Evolutionary conservation across 306 rosid species (phyloP).

Genomic region (Argentina anserina): DNA sequence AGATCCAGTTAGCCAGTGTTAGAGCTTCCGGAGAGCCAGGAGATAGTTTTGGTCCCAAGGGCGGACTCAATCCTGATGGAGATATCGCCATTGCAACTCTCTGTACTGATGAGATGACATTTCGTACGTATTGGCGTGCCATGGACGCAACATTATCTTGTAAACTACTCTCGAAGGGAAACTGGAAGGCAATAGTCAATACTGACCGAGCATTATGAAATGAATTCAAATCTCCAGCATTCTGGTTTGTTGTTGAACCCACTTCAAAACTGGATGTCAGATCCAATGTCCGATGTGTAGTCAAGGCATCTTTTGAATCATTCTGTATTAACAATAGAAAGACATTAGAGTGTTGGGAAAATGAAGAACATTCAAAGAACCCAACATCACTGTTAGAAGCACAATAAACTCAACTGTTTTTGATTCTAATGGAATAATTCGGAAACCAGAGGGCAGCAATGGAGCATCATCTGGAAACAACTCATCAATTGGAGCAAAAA

Average conservation of each 20-base stretch:
- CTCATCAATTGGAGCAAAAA: slow-evolving; percentile 87
- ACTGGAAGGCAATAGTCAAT: slow-evolving; percentile 93
- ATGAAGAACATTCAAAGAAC: not conserved
- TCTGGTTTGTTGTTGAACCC: slow-evolving; percentile 48
- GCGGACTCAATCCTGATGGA: slow-evolving; percentile 63
- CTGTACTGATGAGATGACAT: slow-evolving; percentile 88
- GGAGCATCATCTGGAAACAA: slow-evolving; percentile 90
- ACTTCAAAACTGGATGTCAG: slow-evolving; percentile 89
- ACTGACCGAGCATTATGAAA: slow-evolving; percentile 69
- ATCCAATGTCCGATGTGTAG: slow-evolving; percentile 69
- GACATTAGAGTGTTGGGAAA: slow-evolving; percentile 1
- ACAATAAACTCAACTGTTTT: slow-evolving; percentile 75
- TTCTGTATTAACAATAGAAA: slow-evolving; percentile 35
- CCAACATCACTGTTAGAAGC: not conserved
- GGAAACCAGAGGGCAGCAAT: slow-evolving; percentile 91
- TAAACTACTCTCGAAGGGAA: slow-evolving; percentile 75
- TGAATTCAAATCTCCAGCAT: slow-evolving; percentile 44
- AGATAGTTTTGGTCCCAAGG: slow-evolving; percentile 60
- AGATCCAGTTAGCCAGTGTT: slow-evolving; percentile 85
- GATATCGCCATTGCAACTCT: slow-evolving; percentile 96
- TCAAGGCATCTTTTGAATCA: slow-evolving; percentile 58
- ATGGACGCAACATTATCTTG: slow-evolving; percentile 78
- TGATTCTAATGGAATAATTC: slow-evolving; percentile 84
- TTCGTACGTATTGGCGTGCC: slow-evolving; percentile 88
- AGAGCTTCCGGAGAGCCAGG: slow-evolving; percentile 88